Evolutionary conservation across 495 filamentous ascomycete genomes (phyloP).

Genomic region (Penicillium bovifimosum): DNA sequence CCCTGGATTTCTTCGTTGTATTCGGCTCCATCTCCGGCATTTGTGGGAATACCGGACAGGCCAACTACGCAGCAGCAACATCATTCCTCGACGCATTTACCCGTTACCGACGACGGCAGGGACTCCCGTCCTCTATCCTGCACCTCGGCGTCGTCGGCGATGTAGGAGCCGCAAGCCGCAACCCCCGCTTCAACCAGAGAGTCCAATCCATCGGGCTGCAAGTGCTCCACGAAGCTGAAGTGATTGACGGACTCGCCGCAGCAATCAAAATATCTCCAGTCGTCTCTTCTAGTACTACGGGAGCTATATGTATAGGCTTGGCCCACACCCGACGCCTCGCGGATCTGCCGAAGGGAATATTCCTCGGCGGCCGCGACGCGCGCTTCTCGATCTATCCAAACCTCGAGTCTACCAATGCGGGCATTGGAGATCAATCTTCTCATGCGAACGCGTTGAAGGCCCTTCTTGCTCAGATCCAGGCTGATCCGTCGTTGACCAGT

Average conservation of each 20-base stretch:
- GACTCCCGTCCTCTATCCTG: neutral
- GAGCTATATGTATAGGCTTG: neutral
- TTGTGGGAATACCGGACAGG: neutral
- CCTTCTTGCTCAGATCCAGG: neutral
- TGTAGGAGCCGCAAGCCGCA: neutral
- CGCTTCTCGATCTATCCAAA: slow-evolving; percentile 2
- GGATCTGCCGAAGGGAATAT: neutral
- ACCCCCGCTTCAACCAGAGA: slow-evolving; percentile 1
- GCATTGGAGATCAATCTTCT: neutral
- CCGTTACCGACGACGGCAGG: neutral
- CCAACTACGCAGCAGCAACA: slow-evolving; percentile 1
- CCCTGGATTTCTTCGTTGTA: slow-evolving; percentile 2
- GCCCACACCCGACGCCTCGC: neutral
- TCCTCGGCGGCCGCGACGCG: neutral
- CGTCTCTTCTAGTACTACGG: neutral
- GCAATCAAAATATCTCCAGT: neutral
- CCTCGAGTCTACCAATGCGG: neutral
- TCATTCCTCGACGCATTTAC: neutral
- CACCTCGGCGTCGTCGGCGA: slow-evolving; percentile 4
- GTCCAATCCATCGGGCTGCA: slow-evolving; percentile 1
- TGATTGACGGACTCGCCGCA: neutral
- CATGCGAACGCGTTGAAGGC: neutral
- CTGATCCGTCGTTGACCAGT: neutral
- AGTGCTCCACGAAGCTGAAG: slow-evolving; percentile 2
- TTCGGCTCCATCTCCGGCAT: slow-evolving; percentile 1